Evolutionary conservation across 108 stramenopile genomes (phyloP).

Genomic region (Cyclostephanos invisitatus): DNA sequence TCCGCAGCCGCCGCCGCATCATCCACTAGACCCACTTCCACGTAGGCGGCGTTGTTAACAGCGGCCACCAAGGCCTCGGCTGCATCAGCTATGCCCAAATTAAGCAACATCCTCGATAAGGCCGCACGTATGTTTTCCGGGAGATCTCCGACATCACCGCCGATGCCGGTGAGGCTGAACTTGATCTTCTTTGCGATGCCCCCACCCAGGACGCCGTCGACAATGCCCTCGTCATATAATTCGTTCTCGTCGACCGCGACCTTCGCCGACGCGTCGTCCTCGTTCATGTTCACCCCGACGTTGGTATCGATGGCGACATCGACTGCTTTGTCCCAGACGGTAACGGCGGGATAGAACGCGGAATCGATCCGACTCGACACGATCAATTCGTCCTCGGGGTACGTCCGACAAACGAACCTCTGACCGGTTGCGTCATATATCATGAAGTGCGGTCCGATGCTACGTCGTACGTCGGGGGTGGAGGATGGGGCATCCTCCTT

Average conservation of each 20-base stretch:
- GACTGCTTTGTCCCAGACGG: slow-evolving; percentile 18
- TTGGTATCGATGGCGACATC: slow-evolving; percentile 10
- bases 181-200: not conserved
- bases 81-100: slow-evolving; percentile 22
- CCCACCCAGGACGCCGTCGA: slow-evolving; percentile 2
- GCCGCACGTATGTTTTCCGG: slow-evolving; percentile 14
- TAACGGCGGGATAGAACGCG: slow-evolving; percentile 62
- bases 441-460: slow-evolving; percentile 49
- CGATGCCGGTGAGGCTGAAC: slow-evolving; percentile 1
- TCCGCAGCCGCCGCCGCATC: slow-evolving; percentile 1
- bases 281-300: not conserved
- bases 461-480: not conserved
- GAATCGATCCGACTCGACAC: slow-evolving; percentile 56
- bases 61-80: slow-evolving; percentile 11
- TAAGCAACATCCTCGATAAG: slow-evolving; percentile 11
- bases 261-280: not conserved
- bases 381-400: slow-evolving; percentile 75
- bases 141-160: slow-evolving; percentile 3
- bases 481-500: not conserved
- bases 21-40: not conserved
- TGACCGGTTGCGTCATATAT: slow-evolving; percentile 64
- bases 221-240: slow-evolving; percentile 15
- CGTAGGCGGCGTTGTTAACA: too few relatives aligned
- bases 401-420: slow-evolving; percentile 65
- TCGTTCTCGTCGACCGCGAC: slow-evolving; percentile 18